Evolutionary conservation across 805 yeast genomes (phyloP), one percentile per base, ranked within the genome.

Genomic region (Sugiyamaella floridensis): DNA sequence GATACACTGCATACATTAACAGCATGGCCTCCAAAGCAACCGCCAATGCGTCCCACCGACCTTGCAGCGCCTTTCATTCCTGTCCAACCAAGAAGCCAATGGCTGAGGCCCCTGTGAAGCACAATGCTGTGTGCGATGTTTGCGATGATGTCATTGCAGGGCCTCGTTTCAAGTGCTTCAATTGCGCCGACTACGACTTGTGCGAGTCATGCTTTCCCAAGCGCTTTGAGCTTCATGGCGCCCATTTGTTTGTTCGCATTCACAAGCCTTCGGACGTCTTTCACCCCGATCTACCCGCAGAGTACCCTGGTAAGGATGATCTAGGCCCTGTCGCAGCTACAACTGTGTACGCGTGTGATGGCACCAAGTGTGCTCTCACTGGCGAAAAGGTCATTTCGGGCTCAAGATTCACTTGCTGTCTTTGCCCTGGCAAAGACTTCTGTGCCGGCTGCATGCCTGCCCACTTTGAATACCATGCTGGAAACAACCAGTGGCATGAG

Each of bases 111-210:
- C 37, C 10, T 32, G n/a, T 32, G 37, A 10, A 32, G 37, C 55
- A 51, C 46, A 20, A 40, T 32, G 68, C 68, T 10, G 26, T 46
- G 34, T 64, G 68, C 46, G 66, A 63, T 37, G 53, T 54, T 4
- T 62, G 65, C 51, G 56, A 63, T 20, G 46, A 32, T 4, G 46
- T 45, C 40, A 65, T 71, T 50, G 54, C 26, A 19, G 83, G 83
- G 2, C 58, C 63, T 2, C 72, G 83, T 42, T 77, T 65, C 65
- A 71, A 70, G 55, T 80, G 84, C 60, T 59, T 72, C 47, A 66
- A 67, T 16, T 80, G 84, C 60, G 61, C 66, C 5, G 76, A 80
- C 58, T 77, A 67, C 63, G 82, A 79, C 62, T 64, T 76, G 51
- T 79, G 83, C 63, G 65, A 67, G 18, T 28, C 47, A 1, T 72